phyloP scores from a whole-genome alignment of 1,284 basidiomycete species.

The Cystobasidium pallidum region DNA sequence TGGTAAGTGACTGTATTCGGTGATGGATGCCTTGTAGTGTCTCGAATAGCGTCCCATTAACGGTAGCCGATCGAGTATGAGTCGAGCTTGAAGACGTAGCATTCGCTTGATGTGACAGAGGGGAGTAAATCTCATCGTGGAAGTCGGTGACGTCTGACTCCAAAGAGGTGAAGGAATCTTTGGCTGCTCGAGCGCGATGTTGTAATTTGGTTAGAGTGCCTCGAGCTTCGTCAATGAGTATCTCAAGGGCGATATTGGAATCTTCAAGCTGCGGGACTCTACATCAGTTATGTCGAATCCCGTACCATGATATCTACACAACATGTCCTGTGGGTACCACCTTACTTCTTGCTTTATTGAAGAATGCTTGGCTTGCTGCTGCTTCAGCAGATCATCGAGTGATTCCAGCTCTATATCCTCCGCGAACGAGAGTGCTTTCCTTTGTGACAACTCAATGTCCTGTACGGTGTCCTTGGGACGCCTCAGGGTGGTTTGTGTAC shows the following conservation, averaged over 20 bases:
- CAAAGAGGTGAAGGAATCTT: slow-evolving; percentile 8
- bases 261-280: slow-evolving; percentile 11
- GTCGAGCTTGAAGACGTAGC: slow-evolving; percentile 1
- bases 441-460: slow-evolving; percentile 12
- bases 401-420: slow-evolving; percentile 27
- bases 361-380: slow-evolving; percentile 30
- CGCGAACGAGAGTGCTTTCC: slow-evolving; percentile 18
- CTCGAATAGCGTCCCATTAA: slow-evolving; percentile 66
- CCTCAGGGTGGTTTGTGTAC: background rate
- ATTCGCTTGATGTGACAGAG: slow-evolving; percentile 19
- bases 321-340: background rate
- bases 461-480: slow-evolving; percentile 5
- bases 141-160: slow-evolving; percentile 43
- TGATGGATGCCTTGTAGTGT: slow-evolving; percentile 74
- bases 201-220: slow-evolving; percentile 11
- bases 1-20: slow-evolving; percentile 71
- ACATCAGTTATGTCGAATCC: background rate
- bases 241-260: slow-evolving; percentile 20
- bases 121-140: slow-evolving; percentile 36
- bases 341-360: slow-evolving; percentile 22
- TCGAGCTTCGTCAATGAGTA: slow-evolving; percentile 15
- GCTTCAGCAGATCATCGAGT: slow-evolving; percentile 23
- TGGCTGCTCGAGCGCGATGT: slow-evolving; percentile 21
- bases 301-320: too few relatives aligned
- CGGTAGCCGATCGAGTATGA: slow-evolving; percentile 17